phyloP scores from a whole-genome alignment of 2,329 filamentous ascomycete species.

The Elsinoe necatrix region DNA sequence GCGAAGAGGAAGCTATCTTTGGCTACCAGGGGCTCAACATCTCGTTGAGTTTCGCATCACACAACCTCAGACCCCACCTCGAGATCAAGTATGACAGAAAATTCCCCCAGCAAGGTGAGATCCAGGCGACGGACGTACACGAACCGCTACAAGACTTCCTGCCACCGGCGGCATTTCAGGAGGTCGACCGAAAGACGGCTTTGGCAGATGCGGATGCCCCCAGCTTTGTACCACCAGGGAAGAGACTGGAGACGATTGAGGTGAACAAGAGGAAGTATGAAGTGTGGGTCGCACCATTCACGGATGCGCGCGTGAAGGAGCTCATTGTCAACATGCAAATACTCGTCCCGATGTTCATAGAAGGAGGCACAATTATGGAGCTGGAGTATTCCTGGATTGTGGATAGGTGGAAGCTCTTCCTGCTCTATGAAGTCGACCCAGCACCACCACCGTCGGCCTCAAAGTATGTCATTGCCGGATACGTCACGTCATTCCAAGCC shows the following conservation, averaged over 20 bases:
- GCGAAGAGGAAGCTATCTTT: constrained; percentile 84
- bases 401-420: constrained; percentile 85
- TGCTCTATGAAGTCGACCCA: constrained; percentile 44
- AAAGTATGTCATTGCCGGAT: constrained; percentile 78
- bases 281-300: constrained; percentile 72
- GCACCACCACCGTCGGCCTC: constrained; percentile 19
- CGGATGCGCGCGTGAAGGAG: constrained; percentile 59
- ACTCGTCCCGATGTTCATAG: constrained; percentile 78
- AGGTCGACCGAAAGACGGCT: constrained; percentile 16
- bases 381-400: constrained; percentile 63
- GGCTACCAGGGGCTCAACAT: constrained; percentile 79
- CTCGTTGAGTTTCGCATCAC: constrained; percentile 58
- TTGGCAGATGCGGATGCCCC: constrained; percentile 39
- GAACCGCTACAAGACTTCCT: constrained; percentile 57
- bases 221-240: constrained; percentile 65
- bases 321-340: constrained; percentile 76
- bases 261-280: constrained; percentile 61
- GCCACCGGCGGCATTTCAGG: constrained; percentile 47
- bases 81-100: constrained; percentile 63
- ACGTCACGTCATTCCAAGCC: constrained; percentile 82
- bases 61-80: constrained; percentile 72
- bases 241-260: constrained; percentile 56
- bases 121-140: constrained; percentile 60
- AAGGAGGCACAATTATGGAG: constrained; percentile 74
- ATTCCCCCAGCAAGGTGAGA: constrained; percentile 59